These are phyloP conservation scores for Colletotrichum tamarilloi DNA, from an alignment of 2,329 filamentous ascomycete genomes.

Conservation along the genomic window DNA sequence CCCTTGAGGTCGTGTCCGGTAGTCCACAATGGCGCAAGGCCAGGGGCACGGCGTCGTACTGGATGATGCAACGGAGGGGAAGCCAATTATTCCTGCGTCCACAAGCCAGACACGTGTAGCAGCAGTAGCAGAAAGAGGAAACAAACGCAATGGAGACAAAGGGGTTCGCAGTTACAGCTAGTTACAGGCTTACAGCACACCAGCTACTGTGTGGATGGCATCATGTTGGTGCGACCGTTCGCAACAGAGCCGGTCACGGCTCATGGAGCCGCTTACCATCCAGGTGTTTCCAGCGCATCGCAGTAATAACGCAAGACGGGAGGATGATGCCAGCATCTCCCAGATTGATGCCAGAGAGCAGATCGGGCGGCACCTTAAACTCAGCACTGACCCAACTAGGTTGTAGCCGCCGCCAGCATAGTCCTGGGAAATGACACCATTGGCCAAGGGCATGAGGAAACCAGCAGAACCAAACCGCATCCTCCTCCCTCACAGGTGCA, in stretches of 20 bases:
- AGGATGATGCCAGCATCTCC: background rate
- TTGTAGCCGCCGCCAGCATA: background rate
- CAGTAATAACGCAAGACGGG: background rate
- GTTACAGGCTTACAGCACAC: background rate
- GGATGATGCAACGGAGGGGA: constrained; percentile 15
- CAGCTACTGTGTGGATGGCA: background rate
- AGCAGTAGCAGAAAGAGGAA: constrained; percentile 2
- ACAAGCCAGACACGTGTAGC: background rate
- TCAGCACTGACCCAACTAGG: background rate
- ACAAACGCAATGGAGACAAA: background rate
- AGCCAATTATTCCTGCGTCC: background rate
- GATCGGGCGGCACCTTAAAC: background rate
- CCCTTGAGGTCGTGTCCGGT: constrained; percentile 15
- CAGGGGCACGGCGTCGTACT: constrained; percentile 32
- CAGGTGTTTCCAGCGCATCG: constrained; percentile 1
- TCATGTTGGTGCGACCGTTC: background rate
- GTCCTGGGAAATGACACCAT: constrained; percentile 13
- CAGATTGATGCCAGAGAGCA: background rate
- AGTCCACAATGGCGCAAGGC: constrained; percentile 30
- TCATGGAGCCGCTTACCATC: background rate
- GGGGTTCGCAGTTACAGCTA: background rate
- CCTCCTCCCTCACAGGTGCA: background rate
- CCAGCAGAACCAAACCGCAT: background rate
- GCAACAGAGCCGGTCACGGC: background rate
- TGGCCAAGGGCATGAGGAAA: background rate